Evolutionary conservation across 108 stramenopile genomes (phyloP).

Genomic region (Nannochloropsis salina): DNA sequence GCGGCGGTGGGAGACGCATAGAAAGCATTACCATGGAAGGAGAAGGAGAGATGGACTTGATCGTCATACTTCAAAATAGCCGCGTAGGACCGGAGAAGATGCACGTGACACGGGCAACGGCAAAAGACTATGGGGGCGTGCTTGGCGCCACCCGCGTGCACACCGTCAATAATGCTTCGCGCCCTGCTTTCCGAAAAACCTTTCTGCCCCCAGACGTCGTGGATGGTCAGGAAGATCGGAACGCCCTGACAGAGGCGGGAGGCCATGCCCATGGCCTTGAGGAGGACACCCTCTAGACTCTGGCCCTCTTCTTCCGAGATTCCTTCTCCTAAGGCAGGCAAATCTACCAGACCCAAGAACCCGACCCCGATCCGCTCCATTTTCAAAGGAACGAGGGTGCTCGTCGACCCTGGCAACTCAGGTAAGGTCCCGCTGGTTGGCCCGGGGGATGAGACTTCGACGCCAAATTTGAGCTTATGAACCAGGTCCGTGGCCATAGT

Average conservation of each 20-base stretch:
- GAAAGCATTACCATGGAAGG: slow-evolving; percentile 3
- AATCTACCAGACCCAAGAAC: not conserved
- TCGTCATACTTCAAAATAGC: not conserved
- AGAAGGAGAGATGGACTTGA: not conserved
- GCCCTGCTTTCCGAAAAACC: not conserved
- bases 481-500: not conserved
- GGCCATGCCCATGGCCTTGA: not conserved
- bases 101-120: not conserved
- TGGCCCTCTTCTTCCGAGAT: not conserved
- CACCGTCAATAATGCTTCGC: not conserved
- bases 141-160: not conserved
- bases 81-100: not conserved
- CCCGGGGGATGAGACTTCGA: not conserved
- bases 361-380: not conserved
- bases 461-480: slow-evolving; percentile 3
- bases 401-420: too few relatives aligned
- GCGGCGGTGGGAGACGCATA: not conserved
- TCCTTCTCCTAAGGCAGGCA: not conserved
- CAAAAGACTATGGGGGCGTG: not conserved
- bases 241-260: not conserved
- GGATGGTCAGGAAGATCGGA: not conserved
- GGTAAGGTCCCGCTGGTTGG: too few relatives aligned
- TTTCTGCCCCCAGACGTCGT: not conserved
- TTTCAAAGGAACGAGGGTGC: not conserved
- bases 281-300: not conserved